Evolutionary conservation across 1,139 yeast genomes (phyloP).

Genomic region (Magnusiomyces ingens): DNA sequence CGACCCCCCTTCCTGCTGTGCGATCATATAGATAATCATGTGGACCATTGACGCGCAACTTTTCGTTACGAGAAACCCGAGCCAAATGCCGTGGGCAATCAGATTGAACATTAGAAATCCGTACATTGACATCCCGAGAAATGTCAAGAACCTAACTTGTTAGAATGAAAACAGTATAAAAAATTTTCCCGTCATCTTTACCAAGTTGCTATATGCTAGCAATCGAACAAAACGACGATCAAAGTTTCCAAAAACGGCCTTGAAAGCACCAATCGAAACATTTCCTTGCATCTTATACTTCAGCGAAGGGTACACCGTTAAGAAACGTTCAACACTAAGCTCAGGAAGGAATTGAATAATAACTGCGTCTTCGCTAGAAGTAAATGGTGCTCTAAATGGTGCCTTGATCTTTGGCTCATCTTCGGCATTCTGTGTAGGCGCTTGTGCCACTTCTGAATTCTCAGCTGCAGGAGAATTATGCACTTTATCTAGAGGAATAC

Average conservation of each 20-base stretch:
- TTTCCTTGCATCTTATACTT: conserved; percentile 21
- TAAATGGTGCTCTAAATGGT: too few relatives aligned
- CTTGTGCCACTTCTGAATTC: not conserved
- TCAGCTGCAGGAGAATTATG: not conserved
- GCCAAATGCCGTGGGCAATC: conserved; percentile 67
- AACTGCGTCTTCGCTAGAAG: conserved; percentile 9
- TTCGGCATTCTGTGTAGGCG: not conserved
- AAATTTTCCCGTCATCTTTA: conserved; percentile 3
- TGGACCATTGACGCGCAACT: conserved; percentile 31
- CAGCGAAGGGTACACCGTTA: conserved; percentile 25
- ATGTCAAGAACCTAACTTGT: conserved; percentile 26
- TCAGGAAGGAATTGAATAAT: conserved; percentile 27
- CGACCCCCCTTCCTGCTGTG: conserved; percentile 47
- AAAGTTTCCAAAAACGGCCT: conserved; percentile 27
- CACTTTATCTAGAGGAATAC: not conserved
- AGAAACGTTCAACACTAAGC: conserved; percentile 21
- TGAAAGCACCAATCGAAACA: conserved; percentile 25
- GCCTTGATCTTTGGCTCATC: not conserved
- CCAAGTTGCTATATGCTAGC: conserved; percentile 23
- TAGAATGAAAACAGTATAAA: not conserved
- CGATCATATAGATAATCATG: conserved; percentile 38
- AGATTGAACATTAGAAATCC: conserved; percentile 36
- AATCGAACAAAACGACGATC: conserved; percentile 22
- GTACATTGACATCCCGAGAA: conserved; percentile 26
- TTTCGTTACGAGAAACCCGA: conserved; percentile 48